Conservation (phyloP, 768 basidiomycete genomes). For the Chiua virens region DNA sequence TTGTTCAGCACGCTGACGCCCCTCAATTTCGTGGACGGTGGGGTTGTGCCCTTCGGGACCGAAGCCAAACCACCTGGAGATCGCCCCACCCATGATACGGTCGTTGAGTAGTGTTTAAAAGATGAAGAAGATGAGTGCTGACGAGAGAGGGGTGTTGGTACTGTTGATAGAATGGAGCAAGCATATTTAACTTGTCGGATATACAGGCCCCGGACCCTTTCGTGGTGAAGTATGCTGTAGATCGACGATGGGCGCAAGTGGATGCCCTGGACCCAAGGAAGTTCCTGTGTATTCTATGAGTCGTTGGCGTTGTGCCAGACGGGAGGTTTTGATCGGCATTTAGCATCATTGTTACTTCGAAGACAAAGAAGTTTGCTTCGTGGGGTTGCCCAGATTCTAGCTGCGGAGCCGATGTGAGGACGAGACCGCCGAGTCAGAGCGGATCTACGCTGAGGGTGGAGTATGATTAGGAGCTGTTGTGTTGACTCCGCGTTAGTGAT, state of each 20-base stretch:
- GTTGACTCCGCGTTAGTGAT: background rate
- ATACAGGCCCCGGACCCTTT: no score
- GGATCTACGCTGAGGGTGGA: background rate
- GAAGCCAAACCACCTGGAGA: slow-evolving; percentile 7
- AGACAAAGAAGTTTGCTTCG: no score
- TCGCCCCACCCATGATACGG: slow-evolving; percentile 4
- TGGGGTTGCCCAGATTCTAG: background rate
- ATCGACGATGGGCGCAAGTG: no score
- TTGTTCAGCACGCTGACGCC: slow-evolving; percentile 8
- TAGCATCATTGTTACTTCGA: background rate
- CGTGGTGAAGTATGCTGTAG: no score
- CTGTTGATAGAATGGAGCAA: no score
- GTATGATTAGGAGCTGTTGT: background rate
- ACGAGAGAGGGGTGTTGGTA: background rate
- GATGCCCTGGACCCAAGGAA: no score
- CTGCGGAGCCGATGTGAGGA: no score
- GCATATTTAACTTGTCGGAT: no score
- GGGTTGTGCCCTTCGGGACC: slow-evolving; percentile 10
- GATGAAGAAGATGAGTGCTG: background rate
- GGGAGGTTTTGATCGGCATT: background rate
- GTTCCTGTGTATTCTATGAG: no score
- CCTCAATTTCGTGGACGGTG: slow-evolving; percentile 9
- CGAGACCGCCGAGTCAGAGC: no score
- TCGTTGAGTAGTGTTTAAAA: background rate
- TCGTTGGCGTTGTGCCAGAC: background rate